Conservation (phyloP, 2,329 filamentous ascomycete species). For the Ascochyta clinopodiicola region DNA sequence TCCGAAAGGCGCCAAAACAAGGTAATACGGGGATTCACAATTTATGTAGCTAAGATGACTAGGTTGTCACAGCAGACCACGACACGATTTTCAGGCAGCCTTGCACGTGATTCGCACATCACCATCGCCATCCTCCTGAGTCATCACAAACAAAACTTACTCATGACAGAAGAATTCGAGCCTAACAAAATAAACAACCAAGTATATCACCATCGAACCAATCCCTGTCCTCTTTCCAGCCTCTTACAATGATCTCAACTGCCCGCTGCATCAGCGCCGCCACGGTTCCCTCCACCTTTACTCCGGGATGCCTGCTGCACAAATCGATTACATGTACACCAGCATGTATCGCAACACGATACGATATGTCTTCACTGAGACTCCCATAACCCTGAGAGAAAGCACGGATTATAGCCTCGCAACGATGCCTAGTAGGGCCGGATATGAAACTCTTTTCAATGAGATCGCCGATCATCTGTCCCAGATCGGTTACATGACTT, state of each 20-base stretch:
- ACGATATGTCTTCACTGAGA: not conserved
- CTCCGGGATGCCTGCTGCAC: not conserved
- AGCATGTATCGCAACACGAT: not conserved
- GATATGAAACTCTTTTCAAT: not conserved
- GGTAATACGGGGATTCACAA: no score
- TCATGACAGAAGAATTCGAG: no score
- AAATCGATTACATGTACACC: slow-evolving; percentile 2
- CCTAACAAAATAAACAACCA: not conserved
- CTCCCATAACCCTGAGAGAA: not conserved
- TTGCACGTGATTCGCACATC: not conserved
- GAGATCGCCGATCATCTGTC: slow-evolving; percentile 3
- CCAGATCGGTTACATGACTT: not conserved
- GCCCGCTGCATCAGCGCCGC: not conserved
- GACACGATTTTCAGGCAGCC: not conserved
- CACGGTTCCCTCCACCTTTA: not conserved
- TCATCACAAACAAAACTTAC: no score
- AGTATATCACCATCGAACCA: not conserved
- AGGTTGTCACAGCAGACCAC: not conserved
- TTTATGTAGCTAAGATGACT: no score
- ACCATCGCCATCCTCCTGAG: not conserved
- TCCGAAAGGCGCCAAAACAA: no score
- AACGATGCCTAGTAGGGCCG: not conserved
- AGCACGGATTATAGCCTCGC: not conserved
- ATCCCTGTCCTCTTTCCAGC: not conserved
- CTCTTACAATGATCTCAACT: not conserved